phyloP scores from a whole-genome alignment of 1,139 yeast species.

The Eremothecium cymbalariae region DNA sequence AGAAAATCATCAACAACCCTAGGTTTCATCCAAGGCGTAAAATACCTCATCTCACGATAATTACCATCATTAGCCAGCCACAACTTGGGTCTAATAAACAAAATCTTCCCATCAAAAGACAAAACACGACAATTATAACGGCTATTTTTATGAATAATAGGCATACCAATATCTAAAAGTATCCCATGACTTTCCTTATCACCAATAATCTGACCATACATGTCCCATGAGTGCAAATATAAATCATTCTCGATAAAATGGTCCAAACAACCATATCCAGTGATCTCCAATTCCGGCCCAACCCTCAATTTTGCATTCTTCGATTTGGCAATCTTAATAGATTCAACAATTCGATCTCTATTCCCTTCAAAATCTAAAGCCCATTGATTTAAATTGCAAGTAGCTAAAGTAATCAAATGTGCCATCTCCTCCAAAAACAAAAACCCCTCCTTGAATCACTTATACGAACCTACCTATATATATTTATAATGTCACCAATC shows the following conservation, averaged over 20 bases:
- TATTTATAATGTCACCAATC: too few relatives aligned
- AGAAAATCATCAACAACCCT: conserved; percentile 62
- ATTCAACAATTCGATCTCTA: conserved; percentile 77
- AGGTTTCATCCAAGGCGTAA: conserved; percentile 86
- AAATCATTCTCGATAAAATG: conserved; percentile 89
- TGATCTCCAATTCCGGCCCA: conserved; percentile 92
- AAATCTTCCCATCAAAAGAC: conserved; percentile 67
- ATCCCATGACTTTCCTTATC: conserved; percentile 65
- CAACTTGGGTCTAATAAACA: conserved; percentile 83
- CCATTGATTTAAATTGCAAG: conserved; percentile 90
- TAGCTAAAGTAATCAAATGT: conserved; percentile 48
- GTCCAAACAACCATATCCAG: conserved; percentile 94
- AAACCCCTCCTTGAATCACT: too few relatives aligned
- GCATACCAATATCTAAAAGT: conserved; percentile 88
- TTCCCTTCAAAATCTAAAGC: conserved; percentile 97
- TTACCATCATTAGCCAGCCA: conserved; percentile 96
- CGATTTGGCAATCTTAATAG: conserved; percentile 67
- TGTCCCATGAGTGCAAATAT: conserved; percentile 89
- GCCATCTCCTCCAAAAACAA: conserved; percentile 36
- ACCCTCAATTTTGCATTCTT: conserved; percentile 78
- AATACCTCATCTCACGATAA: conserved; percentile 93
- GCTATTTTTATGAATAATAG: conserved; percentile 76
- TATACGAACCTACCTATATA: too few relatives aligned
- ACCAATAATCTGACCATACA: conserved; percentile 66
- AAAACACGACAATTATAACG: conserved; percentile 86